Conservation (phyloP, 306 rosid genomes). For the Dryas drummondii region DNA sequence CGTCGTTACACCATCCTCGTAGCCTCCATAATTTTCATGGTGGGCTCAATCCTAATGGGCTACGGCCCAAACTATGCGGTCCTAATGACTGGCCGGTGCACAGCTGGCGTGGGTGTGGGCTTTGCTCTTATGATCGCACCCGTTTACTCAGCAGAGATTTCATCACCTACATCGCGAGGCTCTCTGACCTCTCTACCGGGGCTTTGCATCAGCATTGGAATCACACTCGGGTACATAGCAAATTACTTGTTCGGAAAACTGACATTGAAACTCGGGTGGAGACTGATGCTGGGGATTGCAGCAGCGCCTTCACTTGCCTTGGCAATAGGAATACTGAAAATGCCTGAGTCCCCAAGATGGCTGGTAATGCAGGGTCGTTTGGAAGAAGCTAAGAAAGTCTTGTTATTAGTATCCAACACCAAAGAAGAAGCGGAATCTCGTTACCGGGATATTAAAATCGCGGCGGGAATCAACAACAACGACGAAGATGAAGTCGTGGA, state of each 20-base stretch:
- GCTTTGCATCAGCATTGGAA: conserved; percentile 71
- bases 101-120: conserved; percentile 78
- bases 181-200: conserved; percentile 68
- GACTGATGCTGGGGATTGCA: conserved; percentile 78
- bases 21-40: conserved; percentile 54
- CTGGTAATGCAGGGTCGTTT: conserved; percentile 63
- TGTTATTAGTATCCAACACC: conserved; percentile 40
- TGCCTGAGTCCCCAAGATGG: conserved; percentile 99
- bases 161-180: conserved; percentile 63
- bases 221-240: conserved; percentile 63
- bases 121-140: conserved; percentile 85
- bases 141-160: conserved; percentile 82
- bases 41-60: conserved; percentile 82
- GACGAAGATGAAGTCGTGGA: conserved; percentile 21
- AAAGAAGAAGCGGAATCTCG: conserved; percentile 58
- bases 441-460: conserved; percentile 55
- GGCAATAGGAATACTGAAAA: conserved; percentile 41
- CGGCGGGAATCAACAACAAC: conserved; percentile 48
- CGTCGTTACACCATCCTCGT: conserved; percentile 71
- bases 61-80: conserved; percentile 63
- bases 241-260: conserved; percentile 59
- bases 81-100: conserved; percentile 63
- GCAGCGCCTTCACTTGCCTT: conserved; percentile 62
- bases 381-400: conserved; percentile 43
- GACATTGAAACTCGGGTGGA: conserved; percentile 63